Conservation (phyloP, 805 yeast species). For the Pichia nanzhaoensis region DNA sequence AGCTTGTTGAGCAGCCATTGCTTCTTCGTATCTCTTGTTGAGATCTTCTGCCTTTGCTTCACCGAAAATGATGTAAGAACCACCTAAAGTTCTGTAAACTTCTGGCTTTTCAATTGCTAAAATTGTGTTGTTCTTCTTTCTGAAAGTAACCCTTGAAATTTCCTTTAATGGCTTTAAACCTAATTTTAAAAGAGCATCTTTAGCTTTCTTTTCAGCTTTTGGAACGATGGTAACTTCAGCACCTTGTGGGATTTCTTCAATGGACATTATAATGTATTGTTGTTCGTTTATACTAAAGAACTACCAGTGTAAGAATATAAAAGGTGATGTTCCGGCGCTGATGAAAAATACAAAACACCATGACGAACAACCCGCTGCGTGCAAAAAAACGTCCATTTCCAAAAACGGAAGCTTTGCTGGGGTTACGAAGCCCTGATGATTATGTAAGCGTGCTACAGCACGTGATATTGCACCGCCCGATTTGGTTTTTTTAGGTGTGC, state of each 20-base stretch:
- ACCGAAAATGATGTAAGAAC: constrained; percentile 95
- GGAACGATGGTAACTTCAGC: constrained; percentile 75
- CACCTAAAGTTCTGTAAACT: constrained; percentile 88
- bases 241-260: constrained; percentile 61
- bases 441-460: background rate
- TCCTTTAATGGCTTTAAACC: constrained; percentile 88
- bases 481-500: background rate
- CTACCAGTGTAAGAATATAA: too few species aligned
- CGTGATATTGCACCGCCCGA: too few species aligned
- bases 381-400: too few species aligned
- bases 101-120: constrained; percentile 91
- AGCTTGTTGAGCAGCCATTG: constrained; percentile 70
- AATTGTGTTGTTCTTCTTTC: constrained; percentile 85
- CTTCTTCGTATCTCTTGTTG: constrained; percentile 78
- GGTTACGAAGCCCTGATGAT: background rate
- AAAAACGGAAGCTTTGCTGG: too few species aligned
- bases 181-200: constrained; percentile 80
- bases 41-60: constrained; percentile 96
- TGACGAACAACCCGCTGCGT: too few species aligned
- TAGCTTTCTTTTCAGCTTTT: constrained; percentile 94
- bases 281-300: background rate
- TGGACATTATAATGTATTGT: constrained; percentile 25
- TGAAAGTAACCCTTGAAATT: constrained; percentile 91
- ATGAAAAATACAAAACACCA: too few species aligned
- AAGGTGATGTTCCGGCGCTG: too few species aligned